phyloP scores from a whole-genome alignment of 495 filamentous ascomycete genomes.

The Penicillium subrubescens region DNA sequence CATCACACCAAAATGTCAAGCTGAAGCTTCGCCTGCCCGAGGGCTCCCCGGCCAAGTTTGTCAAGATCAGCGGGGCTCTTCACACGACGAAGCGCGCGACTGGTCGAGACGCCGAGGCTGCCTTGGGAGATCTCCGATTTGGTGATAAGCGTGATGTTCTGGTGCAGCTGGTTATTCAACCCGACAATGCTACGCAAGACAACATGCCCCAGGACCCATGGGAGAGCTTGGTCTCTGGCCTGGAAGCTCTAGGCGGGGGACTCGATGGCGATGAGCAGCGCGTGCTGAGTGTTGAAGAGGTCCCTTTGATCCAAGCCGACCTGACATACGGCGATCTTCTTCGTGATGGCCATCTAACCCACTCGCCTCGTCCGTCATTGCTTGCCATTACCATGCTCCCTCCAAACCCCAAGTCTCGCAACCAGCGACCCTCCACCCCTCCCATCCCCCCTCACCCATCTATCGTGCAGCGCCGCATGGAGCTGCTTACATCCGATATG shows the following conservation, averaged over 20 bases:
- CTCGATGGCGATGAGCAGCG: constrained; percentile 86
- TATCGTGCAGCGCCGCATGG: constrained; percentile 97
- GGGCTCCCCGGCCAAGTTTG: constrained; percentile 95
- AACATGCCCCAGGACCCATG: constrained; percentile 89
- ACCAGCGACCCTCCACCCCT: constrained; percentile 65
- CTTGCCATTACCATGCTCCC: constrained; percentile 99
- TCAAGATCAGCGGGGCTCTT: constrained; percentile 96
- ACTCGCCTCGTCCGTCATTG: constrained; percentile 85
- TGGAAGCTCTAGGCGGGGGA: constrained; percentile 93
- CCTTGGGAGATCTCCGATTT: constrained; percentile 89
- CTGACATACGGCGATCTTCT: constrained; percentile 93
- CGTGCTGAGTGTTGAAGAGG: constrained; percentile 85
- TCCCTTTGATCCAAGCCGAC: constrained; percentile 94
- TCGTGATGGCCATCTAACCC: constrained; percentile 83
- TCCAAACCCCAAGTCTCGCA: constrained; percentile 61
- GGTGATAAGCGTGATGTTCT: constrained; percentile 98
- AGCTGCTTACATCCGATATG: constrained; percentile 98
- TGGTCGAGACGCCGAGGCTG: constrained; percentile 90
- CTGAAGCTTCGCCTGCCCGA: constrained; percentile 93
- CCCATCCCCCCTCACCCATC: constrained; percentile 94
- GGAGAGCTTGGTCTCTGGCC: constrained; percentile 93
- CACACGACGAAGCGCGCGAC: constrained; percentile 98
- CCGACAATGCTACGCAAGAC: constrained; percentile 85
- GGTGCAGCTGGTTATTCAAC: constrained; percentile 90
- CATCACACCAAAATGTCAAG: constrained; percentile 99